Base-by-base conservation (phyloP, 1,284 basidiomycete species). In the Apiotrichum gracile region DNA sequence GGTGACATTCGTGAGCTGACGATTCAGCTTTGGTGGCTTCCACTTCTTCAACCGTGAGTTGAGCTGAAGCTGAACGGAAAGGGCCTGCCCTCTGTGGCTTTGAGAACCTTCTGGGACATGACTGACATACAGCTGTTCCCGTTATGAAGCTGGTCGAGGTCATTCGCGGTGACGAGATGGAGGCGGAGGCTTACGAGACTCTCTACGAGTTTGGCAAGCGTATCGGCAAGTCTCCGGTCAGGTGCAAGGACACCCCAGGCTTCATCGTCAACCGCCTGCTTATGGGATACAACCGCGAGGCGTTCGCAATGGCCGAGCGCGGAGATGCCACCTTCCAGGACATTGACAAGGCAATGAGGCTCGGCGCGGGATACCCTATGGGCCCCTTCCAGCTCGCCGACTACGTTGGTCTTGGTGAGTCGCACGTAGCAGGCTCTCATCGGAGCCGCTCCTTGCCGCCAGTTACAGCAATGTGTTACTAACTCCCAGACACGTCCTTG, bases 81-180 rank as follows among this genome's bases (percentile, higher is more conserved):
- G 29, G 7, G 29, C 7, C 14, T 31, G 29, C 29, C 8, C 29
- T 7, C 29, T 7, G 8, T 31, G 13, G 29, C 29, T 31, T 31
- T 7, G 7, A 7, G 8, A 31, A 7, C 8, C 29, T 31, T 7
- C 14, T 14, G 29, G 13, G 13, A 31, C 33, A 14, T 14, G 13
- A 34, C 35, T 37, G 35, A 37, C 35, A 6, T 7, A 1, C 49
- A 67, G 65, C 70, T 22, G 72, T 73, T 2, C 72, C 70, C 26
- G 78, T 80, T 54, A 82, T 82, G 81, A 81, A 81, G 66, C 75
- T 79, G 26, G 79, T 82, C 43, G 81, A 82, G 68, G 74, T 82
- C 51, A 76, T 82, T 47, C 70, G 75, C 31, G 79, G 79, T 17
- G 60, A 68, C 19, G 57, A 78, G 47, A 82, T 80, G 12, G 72